A percentile compares a stretch with the other conserved stretches of the same genome.
Conservation (phyloP, 176 grass and related monocot genomes). For the Phragmites australis region DNA sequence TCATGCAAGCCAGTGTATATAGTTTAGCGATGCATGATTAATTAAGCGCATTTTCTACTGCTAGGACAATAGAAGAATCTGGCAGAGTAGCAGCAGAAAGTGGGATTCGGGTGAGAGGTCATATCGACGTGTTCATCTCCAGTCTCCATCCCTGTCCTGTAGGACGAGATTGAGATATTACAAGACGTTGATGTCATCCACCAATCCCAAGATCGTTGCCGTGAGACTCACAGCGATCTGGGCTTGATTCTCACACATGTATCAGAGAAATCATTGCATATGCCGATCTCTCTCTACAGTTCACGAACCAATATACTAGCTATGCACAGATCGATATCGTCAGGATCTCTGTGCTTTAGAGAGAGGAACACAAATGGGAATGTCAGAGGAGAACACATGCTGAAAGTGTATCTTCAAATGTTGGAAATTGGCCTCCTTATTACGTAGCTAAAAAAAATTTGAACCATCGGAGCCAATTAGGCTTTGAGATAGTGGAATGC, state of each 20-base stretch:
- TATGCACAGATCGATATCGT: not conserved
- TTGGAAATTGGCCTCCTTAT: not conserved
- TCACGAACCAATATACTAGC: too few relatives aligned
- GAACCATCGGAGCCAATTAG: too few relatives aligned
- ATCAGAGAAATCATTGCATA: not conserved
- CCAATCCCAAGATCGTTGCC: conserved; percentile 2
- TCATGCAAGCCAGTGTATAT: not conserved
- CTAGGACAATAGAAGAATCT: conserved; percentile 13
- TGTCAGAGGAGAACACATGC: conserved; percentile 16
- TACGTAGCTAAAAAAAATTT: too few relatives aligned
- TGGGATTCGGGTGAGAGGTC: conserved; percentile 38
- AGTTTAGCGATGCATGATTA: not conserved
- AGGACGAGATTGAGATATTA: conserved; percentile 22
- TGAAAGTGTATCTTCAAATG: conserved; percentile 23
- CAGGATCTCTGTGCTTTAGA: not conserved
- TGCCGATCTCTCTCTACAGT: too few relatives aligned
- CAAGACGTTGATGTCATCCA: not conserved
- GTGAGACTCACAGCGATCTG: conserved; percentile 13
- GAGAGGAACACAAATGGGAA: not conserved
- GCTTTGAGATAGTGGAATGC: too few relatives aligned
- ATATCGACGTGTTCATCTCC: conserved; percentile 15
- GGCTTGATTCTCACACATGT: conserved; percentile 18
- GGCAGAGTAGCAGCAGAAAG: not conserved
- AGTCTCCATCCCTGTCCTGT: conserved; percentile 40
- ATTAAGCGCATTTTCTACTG: conserved; percentile 36